These are phyloP conservation scores for Lentinula lateritia DNA, from an alignment of 768 basidiomycete species.

Conservation along the genomic window DNA sequence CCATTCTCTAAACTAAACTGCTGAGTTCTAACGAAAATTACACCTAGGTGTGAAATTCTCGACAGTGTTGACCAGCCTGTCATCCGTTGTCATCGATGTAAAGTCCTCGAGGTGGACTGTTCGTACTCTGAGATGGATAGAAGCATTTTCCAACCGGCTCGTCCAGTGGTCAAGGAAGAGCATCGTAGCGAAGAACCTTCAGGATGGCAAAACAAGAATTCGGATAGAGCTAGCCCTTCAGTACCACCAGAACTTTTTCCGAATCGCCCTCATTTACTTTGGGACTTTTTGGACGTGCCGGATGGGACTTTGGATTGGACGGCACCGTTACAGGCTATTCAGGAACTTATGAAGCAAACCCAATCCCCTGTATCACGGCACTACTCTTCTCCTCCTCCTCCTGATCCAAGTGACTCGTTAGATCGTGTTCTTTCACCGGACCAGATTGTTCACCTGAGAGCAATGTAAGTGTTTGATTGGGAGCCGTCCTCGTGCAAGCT, in stretches of 20 bases:
- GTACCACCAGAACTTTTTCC: background rate
- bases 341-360: slow-evolving; percentile 25
- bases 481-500: background rate
- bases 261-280: slow-evolving; percentile 15
- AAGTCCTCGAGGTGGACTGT: slow-evolving; percentile 33
- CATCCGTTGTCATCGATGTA: slow-evolving; percentile 35
- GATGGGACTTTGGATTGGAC: slow-evolving; percentile 27
- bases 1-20: too few species aligned
- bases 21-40: too few species aligned
- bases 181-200: background rate
- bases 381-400: slow-evolving; percentile 15
- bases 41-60: slow-evolving; percentile 33
- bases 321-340: slow-evolving; percentile 36
- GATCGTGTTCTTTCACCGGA: slow-evolving; percentile 24
- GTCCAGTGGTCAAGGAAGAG: background rate
- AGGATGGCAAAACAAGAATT: background rate
- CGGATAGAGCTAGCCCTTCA: background rate
- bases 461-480: slow-evolving; percentile 19
- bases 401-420: slow-evolving; percentile 17
- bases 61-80: slow-evolving; percentile 22
- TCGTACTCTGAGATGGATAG: slow-evolving; percentile 30
- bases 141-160: slow-evolving; percentile 2
- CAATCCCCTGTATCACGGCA: slow-evolving; percentile 3
- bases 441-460: slow-evolving; percentile 23
- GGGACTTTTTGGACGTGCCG: slow-evolving; percentile 27